Base-by-base conservation (phyloP, 2,329 filamentous ascomycete species). In the Ceratocystiopsis sp. region DNA sequence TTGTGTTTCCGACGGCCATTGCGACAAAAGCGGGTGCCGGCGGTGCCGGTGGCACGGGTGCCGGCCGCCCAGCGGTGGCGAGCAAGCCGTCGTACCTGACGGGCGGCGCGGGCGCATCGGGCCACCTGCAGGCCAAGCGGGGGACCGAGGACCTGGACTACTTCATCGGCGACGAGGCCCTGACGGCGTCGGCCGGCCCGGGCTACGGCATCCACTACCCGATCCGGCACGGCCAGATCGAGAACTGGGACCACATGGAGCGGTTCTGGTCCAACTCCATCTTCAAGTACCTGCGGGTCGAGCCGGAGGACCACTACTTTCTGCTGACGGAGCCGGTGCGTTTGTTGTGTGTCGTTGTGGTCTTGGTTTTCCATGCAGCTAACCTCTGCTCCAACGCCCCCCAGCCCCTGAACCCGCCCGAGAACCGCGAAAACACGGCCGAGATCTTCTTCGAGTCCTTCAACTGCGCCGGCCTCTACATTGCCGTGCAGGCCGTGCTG, bases 361-460 rank as follows among this genome's bases (percentile, higher is more conserved):
- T 18, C 21, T n/a, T 34, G n/a, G 13, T 37, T 0, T 15, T n/a
- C 29, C 35, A 15, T 9, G 38, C 5, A 13, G 19, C 19, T 8
- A 7, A 37, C 15, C 38, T 4, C 25, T 29, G 4, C 21, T 21
- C 41, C 42, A 17, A 49, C 29, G 17, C 11, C 1, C 3, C n/a
- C 53, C 54, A 94, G 84, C 91, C 91, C 50, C 73, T 98, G 58
- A 98, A 98, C 63, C 91, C 91, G 34, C 91, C 91, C 25, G 91
- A 98, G 67, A 96, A 98, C 65, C 86, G 91, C 58, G 91, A 98
- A 65, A 95, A 94, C 61, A 96, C 91, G 21, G 91, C 91, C 61
- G 91, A 98, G 62, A 98, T 98, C 64, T 95, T 98, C 77, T 98
- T 98, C 67, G 91, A 98, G 61, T 96, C 91, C 4, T 98, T 98